These are phyloP conservation scores for Acer negundo DNA, from an alignment of 345 rosid species.

Conservation along the genomic window DNA sequence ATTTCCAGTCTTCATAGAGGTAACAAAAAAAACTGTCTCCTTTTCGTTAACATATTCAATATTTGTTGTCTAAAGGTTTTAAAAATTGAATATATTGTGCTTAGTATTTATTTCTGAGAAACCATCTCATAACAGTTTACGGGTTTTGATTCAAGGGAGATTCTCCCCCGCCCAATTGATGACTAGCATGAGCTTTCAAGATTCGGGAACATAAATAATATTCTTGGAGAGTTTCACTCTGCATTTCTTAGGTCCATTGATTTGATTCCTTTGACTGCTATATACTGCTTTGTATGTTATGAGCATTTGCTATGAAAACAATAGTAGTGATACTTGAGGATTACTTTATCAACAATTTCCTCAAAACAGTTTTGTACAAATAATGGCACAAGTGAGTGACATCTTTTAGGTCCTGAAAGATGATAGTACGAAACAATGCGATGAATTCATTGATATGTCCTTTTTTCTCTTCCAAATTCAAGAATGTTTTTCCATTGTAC, in stretches of 20 bases:
- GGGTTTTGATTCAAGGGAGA: not conserved
- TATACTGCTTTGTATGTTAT: not conserved
- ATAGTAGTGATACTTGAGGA: not conserved
- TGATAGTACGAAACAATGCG: not conserved
- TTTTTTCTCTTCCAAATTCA: not conserved
- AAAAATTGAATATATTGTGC: not conserved
- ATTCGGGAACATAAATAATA: not conserved
- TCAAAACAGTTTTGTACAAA: not conserved
- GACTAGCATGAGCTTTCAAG: not conserved
- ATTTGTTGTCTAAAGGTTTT: not conserved
- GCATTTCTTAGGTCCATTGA: not conserved
- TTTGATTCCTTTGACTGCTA: too few relatives aligned
- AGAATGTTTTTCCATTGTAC: not conserved
- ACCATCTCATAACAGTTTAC: not conserved
- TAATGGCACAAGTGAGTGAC: not conserved
- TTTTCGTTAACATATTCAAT: not conserved
- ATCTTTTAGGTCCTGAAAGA: not conserved
- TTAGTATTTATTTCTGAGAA: not conserved
- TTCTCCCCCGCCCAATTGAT: not conserved
- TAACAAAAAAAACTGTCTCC: not conserved
- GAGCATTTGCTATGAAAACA: not conserved
- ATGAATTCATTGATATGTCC: not conserved
- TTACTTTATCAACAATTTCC: not conserved
- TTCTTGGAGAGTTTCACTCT: not conserved
- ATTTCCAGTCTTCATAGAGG: not conserved